A percentile compares a stretch with the other conserved stretches of the same genome.
These are phyloP conservation scores for Suhomyces taliae DNA, from an alignment of 1,139 yeast species.

Conservation along the genomic window DNA sequence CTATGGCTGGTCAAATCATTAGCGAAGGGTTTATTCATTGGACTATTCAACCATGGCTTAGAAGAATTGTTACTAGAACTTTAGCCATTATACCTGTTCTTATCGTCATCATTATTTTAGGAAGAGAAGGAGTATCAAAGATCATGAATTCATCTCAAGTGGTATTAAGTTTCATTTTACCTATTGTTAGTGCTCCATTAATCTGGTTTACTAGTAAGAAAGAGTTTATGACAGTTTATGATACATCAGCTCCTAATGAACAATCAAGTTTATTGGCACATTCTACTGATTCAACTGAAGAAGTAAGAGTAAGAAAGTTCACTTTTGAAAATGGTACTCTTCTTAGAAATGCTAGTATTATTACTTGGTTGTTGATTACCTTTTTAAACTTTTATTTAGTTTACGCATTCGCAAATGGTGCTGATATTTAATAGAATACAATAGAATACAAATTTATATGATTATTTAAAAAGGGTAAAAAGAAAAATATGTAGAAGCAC, in stretches of 20 bases:
- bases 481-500: neutral
- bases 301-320: constrained; percentile 15
- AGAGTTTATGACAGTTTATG: constrained; percentile 57
- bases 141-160: constrained; percentile 80
- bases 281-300: constrained; percentile 3
- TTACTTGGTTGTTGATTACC: constrained; percentile 72
- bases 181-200: constrained; percentile 75
- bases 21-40: constrained; percentile 81
- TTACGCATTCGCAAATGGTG: constrained; percentile 65
- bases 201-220: constrained; percentile 70
- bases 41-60: constrained; percentile 73
- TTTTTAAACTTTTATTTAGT: constrained; percentile 74
- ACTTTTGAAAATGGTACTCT: constrained; percentile 64
- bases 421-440: constrained; percentile 47
- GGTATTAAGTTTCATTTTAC: constrained; percentile 67
- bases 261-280: constrained; percentile 11
- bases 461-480: neutral
- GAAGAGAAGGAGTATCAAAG: constrained; percentile 59
- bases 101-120: constrained; percentile 59
- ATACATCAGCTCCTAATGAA: constrained; percentile 16
- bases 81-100: constrained; percentile 76
- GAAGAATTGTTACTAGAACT: constrained; percentile 68
- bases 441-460: constrained; percentile 7
- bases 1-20: constrained; percentile 85
- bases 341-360: constrained; percentile 53